Percentiles rank a stretch among this genome's conserved stretches.
Conservation (phyloP, 192 early-diverging fungal species). For the Umbelopsis sp. region DNA sequence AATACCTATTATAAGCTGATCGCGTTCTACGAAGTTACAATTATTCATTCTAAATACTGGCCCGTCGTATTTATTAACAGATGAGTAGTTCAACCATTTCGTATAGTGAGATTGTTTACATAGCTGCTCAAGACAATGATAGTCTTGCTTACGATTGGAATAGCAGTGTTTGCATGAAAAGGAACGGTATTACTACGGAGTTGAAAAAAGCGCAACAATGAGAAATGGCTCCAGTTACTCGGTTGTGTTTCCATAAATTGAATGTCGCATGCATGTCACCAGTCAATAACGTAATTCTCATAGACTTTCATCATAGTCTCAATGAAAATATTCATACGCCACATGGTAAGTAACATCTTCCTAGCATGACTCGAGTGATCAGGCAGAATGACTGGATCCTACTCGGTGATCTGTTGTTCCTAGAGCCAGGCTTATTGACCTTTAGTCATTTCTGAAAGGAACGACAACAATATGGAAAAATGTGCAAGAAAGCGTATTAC, state of each 20-base stretch:
- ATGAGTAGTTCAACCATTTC: too few species aligned
- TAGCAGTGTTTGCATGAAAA: too few species aligned
- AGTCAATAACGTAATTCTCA: background rate
- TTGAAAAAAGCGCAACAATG: conserved; percentile 8
- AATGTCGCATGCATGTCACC: background rate
- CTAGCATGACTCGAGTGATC: background rate
- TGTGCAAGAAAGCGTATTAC: background rate
- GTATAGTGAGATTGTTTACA: too few species aligned
- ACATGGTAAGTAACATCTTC: background rate
- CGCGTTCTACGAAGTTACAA: too few species aligned
- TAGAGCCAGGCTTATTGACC: too few species aligned
- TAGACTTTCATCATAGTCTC: background rate
- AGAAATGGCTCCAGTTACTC: background rate
- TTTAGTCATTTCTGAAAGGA: background rate
- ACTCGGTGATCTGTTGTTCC: background rate
- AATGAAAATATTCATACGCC: background rate
- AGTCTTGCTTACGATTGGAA: too few species aligned
- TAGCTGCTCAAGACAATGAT: too few species aligned
- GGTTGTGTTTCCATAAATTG: background rate
- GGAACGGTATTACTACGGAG: too few species aligned
- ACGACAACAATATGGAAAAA: background rate
- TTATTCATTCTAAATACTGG: too few species aligned
- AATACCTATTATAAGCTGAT: too few species aligned
- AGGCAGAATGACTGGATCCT: background rate
- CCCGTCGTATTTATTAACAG: too few species aligned